A percentile compares a stretch with the other conserved stretches of the same genome.
phyloP scores from a whole-genome alignment of 2,329 filamentous ascomycete species.

The Lasiodiplodia sp. region DNA sequence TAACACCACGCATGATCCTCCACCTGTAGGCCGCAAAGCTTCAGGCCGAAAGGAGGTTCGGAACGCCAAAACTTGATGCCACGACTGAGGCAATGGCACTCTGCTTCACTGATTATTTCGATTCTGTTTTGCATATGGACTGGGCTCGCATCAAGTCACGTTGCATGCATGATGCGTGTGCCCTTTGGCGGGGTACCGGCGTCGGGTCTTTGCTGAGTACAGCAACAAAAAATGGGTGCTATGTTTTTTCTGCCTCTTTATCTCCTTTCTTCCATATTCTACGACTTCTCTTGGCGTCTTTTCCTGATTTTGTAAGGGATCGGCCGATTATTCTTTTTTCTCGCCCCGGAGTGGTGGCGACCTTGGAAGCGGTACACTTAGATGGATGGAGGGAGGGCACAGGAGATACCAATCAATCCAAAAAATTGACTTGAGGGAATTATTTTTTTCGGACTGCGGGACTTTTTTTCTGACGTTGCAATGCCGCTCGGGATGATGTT shows the following conservation, averaged over 20 bases:
- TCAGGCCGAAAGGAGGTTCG: background rate
- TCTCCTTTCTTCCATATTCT: background rate
- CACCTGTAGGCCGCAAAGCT: background rate
- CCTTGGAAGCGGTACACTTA: background rate
- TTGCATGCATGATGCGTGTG: constrained; percentile 23
- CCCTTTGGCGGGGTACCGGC: constrained; percentile 19
- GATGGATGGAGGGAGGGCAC: background rate
- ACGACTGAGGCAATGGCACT: background rate
- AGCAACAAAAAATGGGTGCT: constrained; percentile 26
- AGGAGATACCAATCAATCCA: constrained; percentile 5
- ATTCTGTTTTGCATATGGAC: constrained; percentile 17
- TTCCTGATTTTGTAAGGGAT: background rate
- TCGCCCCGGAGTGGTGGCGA: background rate
- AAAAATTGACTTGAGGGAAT: background rate
- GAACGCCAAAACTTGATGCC: too few relatives aligned
- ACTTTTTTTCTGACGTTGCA: constrained; percentile 4
- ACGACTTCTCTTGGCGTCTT: constrained; percentile 17
- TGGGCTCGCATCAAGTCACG: constrained; percentile 25
- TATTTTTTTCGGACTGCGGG: background rate
- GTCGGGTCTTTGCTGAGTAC: constrained; percentile 17
- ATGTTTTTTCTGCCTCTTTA: background rate
- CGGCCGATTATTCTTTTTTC: background rate
- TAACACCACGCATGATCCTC: background rate
- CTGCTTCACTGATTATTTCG: constrained; percentile 1
- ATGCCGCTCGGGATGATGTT: background rate